Base-by-base conservation (phyloP, 2,329 filamentous ascomycete genomes). In the Pestalotiopsis sp. region DNA sequence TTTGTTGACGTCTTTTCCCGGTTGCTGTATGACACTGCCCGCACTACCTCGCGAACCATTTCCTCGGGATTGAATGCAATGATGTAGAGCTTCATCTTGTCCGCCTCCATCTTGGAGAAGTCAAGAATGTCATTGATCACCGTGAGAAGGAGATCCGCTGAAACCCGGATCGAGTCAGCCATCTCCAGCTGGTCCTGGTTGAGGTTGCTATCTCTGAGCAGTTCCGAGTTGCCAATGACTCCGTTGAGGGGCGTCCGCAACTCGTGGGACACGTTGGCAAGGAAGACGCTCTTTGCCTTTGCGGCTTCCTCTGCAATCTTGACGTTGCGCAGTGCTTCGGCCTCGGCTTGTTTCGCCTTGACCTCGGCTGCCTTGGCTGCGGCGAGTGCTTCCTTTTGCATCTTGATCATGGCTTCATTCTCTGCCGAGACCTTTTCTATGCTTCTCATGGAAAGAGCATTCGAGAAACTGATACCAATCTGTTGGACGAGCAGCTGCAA, bases 61-160 rank as follows among this genome's bases (percentile, higher is more conserved):
- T 90, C 88, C 71, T 88, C 85, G 0, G 89, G 88, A 71, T 89
- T 91, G 79, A 91, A 91, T 7, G 88, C 88, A 66, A 89, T 90
- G 68, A 90, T 86, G 76, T 93, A 93, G 1, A 94, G 87, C 76
- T 96, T 94, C 82, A 97, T 90, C 77, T 94, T 91, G 73, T 94
- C 93, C 2, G 92, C 93, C 77, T 97, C 94, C 82, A 96, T 94
- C 79, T 97, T 97, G 35, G 94, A 97, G 77, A 97, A 97, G 79
- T 98, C 95, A 4, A 98, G 84, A 65, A 98, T 97, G 75, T 98
- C 95, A 75, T 98, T 98, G 81, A 98, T 98, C 61, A 98, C 93
- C 0, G 94, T 96, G 30, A 98, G 84, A 14, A 98, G 82, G 17
- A 96, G 89, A 76, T 98, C 94, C 0, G 93, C 94, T 62, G 93